Conservation (phyloP, 352 stramenopile species). For the Phytophthora citrophthora region DNA sequence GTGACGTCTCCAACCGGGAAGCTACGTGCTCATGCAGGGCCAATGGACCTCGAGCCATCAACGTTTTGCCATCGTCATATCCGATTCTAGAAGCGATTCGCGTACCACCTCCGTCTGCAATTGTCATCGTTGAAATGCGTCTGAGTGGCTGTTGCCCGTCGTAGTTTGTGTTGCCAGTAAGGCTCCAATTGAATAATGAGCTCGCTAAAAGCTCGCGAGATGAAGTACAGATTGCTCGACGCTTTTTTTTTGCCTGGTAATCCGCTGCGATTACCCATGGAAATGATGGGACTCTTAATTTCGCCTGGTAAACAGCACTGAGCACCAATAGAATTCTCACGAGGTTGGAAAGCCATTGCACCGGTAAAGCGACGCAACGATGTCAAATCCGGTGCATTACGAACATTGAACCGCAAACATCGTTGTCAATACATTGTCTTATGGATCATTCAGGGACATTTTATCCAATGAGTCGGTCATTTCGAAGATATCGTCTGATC, state of each 20-base stretch:
- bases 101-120: background rate
- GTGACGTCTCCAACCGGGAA: conserved; percentile 12
- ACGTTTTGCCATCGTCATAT: conserved; percentile 8
- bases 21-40: conserved; percentile 9
- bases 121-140: background rate
- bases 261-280: background rate
- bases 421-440: too few species aligned
- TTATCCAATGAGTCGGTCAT: background rate
- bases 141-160: background rate
- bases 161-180: background rate
- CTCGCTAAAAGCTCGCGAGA: background rate
- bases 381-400: background rate
- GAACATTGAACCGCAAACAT: too few species aligned
- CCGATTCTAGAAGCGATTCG: background rate
- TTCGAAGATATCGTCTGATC: background rate
- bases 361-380: background rate
- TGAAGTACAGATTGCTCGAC: background rate
- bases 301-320: conserved; percentile 1
- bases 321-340: background rate
- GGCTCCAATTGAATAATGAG: background rate
- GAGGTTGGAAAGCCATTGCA: background rate
- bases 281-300: conserved; percentile 2
- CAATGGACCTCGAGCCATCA: conserved; percentile 7
- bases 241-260: conserved; percentile 1
- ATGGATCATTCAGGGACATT: background rate